These are phyloP conservation scores for Cucumis hystrix DNA, from an alignment of 306 rosid species.

Conservation along the genomic window DNA sequence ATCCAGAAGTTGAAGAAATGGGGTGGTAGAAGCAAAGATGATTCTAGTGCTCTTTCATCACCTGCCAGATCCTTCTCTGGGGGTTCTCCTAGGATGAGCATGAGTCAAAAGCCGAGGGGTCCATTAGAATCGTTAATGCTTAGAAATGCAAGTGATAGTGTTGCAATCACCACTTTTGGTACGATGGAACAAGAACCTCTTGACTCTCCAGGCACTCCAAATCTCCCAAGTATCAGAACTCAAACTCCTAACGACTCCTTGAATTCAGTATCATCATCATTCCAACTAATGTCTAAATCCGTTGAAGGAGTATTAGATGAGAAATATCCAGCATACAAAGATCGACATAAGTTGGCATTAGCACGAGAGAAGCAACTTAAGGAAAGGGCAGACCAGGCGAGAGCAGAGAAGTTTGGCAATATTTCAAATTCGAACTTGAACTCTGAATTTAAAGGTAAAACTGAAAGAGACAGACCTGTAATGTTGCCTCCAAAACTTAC, in stretches of 20 bases:
- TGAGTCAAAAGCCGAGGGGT: conserved; percentile 49
- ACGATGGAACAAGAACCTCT: conserved; percentile 38
- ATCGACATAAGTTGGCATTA: conserved; percentile 82
- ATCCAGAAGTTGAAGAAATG: conserved; percentile 84
- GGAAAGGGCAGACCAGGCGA: conserved; percentile 79
- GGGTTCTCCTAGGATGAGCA: conserved; percentile 52
- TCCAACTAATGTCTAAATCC: conserved; percentile 93
- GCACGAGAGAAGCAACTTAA: conserved; percentile 76
- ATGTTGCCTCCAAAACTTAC: conserved; percentile 62
- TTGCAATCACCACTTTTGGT: conserved; percentile 78
- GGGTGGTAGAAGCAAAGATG: conserved; percentile 93
- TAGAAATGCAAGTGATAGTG: conserved; percentile 61
- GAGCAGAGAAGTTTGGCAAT: conserved; percentile 61
- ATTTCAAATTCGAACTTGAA: conserved; percentile 27
- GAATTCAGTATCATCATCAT: conserved; percentile 61
- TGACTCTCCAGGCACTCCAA: conserved; percentile 53
- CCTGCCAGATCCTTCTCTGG: conserved; percentile 5
- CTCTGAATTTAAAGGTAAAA: conserved; percentile 18
- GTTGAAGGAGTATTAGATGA: conserved; percentile 66
- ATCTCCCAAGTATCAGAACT: conserved; percentile 36
- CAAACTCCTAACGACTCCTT: conserved; percentile 43
- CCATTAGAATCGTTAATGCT: conserved; percentile 80
- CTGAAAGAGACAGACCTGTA: conserved; percentile 31
- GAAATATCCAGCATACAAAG: conserved; percentile 85
- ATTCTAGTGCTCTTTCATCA: conserved; percentile 47